Conservation (phyloP, 2,329 filamentous ascomycete species). For the Diaporthe citri region DNA sequence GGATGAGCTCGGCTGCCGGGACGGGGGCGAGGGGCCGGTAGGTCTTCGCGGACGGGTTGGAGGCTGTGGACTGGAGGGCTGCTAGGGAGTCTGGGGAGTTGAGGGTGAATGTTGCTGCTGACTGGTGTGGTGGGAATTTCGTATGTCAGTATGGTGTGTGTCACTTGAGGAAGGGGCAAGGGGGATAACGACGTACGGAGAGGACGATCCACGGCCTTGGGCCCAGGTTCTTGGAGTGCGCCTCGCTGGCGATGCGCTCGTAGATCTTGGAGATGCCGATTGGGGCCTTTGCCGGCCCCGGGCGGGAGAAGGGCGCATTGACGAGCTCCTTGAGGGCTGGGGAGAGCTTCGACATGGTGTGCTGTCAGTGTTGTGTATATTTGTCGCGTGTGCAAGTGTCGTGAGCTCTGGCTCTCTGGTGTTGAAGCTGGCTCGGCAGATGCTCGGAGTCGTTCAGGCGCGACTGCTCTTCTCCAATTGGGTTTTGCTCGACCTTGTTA, state of each 20-base stretch:
- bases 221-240: constrained; percentile 71
- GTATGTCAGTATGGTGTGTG: neutral
- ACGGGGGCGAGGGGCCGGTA: constrained; percentile 49
- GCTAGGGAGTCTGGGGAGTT: constrained; percentile 84
- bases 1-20: constrained; percentile 76
- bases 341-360: constrained; percentile 69
- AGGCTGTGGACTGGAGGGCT: constrained; percentile 68
- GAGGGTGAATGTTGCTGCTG: constrained; percentile 86
- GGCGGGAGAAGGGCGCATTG: constrained; percentile 75
- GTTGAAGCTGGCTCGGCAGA: constrained; percentile 4
- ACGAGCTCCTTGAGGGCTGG: constrained; percentile 79
- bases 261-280: constrained; percentile 74
- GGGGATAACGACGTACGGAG: constrained; percentile 68
- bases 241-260: constrained; percentile 72
- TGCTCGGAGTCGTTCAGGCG: neutral
- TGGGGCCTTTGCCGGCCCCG: constrained; percentile 75
- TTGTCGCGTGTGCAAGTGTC: neutral
- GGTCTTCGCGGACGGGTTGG: constrained; percentile 43
- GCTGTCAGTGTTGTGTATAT: neutral
- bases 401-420: neutral
- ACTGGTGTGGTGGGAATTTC: constrained; percentile 56
- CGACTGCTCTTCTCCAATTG: neutral
- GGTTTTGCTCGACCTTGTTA: neutral
- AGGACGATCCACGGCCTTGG: constrained; percentile 75
- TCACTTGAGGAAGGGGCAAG: constrained; percentile 1